These are phyloP conservation scores for Solanum dulcamara DNA, from an alignment of 257 asterid genomes.

Conservation along the genomic window DNA sequence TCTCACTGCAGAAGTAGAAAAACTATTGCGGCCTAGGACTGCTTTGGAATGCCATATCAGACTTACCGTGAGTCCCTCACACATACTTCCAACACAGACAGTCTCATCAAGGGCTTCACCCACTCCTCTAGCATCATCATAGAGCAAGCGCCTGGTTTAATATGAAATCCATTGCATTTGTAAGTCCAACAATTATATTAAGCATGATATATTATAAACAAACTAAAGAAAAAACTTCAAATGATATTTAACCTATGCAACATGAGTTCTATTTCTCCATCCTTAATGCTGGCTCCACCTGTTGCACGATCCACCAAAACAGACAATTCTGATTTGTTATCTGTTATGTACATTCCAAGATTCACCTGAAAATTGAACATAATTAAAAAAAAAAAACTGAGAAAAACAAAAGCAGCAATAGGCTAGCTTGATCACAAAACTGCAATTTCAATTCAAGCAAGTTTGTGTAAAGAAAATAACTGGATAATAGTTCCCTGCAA, in stretches of 20 bases:
- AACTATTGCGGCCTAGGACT: neutral
- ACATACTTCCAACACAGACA: slow-evolving; percentile 34
- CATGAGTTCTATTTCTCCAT: slow-evolving; percentile 87
- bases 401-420: neutral
- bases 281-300: slow-evolving; percentile 77
- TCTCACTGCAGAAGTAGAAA: neutral
- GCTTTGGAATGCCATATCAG: neutral
- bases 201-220: neutral
- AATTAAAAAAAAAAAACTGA: neutral
- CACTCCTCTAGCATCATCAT: slow-evolving; percentile 59
- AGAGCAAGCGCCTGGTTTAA: slow-evolving; percentile 43
- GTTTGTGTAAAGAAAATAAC: slow-evolving; percentile 23
- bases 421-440: neutral
- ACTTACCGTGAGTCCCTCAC: slow-evolving; percentile 67
- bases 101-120: slow-evolving; percentile 57
- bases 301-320: slow-evolving; percentile 78
- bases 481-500: slow-evolving; percentile 90
- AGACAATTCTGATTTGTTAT: slow-evolving; percentile 56
- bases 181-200: neutral
- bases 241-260: slow-evolving; percentile 49
- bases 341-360: slow-evolving; percentile 59
- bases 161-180: neutral
- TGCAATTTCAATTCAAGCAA: neutral
- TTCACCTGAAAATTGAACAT: slow-evolving; percentile 36
- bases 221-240: neutral